A percentile compares a stretch with the other conserved stretches of the same genome.
Conservation (phyloP, 768 basidiomycete species). For the Gymnopilus junonius region DNA sequence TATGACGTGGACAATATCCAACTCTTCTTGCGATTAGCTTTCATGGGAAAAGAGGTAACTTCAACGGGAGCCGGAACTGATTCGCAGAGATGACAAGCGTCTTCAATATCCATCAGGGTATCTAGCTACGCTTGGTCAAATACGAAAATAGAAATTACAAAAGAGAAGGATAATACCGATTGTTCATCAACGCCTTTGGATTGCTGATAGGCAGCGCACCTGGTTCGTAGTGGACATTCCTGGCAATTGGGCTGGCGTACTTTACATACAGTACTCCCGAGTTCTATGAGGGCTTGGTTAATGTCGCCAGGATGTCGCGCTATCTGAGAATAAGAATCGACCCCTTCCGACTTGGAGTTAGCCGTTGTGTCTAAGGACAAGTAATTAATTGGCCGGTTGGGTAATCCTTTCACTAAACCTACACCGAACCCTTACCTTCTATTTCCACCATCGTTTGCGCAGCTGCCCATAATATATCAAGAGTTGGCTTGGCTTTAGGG, state of each 20-base stretch:
- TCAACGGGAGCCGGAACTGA: constrained; percentile 43
- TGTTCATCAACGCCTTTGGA: constrained; percentile 7
- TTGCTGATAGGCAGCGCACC: constrained; percentile 68
- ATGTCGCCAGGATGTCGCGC: constrained; percentile 73
- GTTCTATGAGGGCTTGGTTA: constrained; percentile 93
- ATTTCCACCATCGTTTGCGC: constrained; percentile 71
- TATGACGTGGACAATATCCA: constrained; percentile 84
- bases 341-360: constrained; percentile 7
- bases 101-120: constrained; percentile 69
- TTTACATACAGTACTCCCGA: constrained; percentile 93
- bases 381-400: neutral
- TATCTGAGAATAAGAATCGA: constrained; percentile 18
- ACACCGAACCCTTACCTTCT: constrained; percentile 21
- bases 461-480: constrained; percentile 82
- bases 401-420: neutral
- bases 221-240: constrained; percentile 68
- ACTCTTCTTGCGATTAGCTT: constrained; percentile 81
- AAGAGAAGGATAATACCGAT: constrained; percentile 13
- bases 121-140: constrained; percentile 10
- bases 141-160: constrained; percentile 1
- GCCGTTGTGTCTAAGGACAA: neutral
- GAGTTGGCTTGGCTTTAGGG: constrained; percentile 77
- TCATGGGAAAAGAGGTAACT: constrained; percentile 90
- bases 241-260: constrained; percentile 78
- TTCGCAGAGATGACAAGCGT: constrained; percentile 71